These are phyloP conservation scores for Globisporangium yorkense DNA, from an alignment of 352 stramenopile genomes.

Conservation along the genomic window DNA sequence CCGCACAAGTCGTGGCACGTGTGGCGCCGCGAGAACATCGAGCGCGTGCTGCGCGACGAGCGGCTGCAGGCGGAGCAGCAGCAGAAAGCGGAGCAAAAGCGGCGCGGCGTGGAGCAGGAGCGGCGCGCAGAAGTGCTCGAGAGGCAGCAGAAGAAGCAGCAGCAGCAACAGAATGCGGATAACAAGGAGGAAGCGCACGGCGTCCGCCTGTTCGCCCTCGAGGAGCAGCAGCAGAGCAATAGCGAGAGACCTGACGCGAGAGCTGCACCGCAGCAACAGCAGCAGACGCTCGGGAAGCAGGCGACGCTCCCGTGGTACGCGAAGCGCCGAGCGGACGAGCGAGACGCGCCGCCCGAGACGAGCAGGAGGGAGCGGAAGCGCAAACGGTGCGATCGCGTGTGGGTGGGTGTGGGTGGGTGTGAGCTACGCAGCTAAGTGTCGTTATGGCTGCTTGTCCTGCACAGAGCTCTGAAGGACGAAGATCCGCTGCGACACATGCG, in stretches of 20 bases:
- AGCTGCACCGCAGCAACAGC: neutral
- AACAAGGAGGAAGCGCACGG: constrained; percentile 9
- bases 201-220: constrained; percentile 33
- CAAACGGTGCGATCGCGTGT: constrained; percentile 19
- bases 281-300: constrained; percentile 30
- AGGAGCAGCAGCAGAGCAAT: constrained; percentile 18
- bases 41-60: constrained; percentile 70
- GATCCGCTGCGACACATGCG: constrained; percentile 43
- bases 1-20: constrained; percentile 85
- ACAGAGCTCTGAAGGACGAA: constrained; percentile 24
- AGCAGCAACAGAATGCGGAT: neutral
- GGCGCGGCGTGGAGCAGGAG: constrained; percentile 30
- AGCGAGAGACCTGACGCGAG: neutral
- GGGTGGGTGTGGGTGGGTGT: too few relatives aligned
- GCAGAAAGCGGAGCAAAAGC: constrained; percentile 19
- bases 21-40: constrained; percentile 79
- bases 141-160: neutral
- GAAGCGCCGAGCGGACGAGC: constrained; percentile 5
- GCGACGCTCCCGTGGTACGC: constrained; percentile 41
- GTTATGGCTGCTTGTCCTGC: too few relatives aligned
- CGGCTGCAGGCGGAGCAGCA: constrained; percentile 30
- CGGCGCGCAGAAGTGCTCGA: constrained; percentile 26
- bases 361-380: constrained; percentile 25
- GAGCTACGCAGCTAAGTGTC: too few relatives aligned
- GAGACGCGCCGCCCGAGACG: neutral